Base-by-base conservation (phyloP, 345 rosid species). In the Camelina hispida region DNA sequence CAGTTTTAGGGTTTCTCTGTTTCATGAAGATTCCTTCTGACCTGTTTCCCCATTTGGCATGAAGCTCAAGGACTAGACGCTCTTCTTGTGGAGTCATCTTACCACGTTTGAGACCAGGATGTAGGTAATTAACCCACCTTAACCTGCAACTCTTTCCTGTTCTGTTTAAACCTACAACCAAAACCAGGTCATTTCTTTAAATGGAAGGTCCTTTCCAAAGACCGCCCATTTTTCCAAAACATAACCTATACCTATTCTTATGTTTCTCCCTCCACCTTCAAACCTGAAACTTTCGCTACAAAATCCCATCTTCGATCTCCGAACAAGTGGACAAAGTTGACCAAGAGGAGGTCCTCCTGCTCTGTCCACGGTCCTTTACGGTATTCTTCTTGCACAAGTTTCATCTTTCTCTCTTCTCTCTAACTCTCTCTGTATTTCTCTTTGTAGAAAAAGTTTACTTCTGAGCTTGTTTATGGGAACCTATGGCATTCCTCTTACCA, bases 251-350 rank as follows among this genome's bases (percentile, higher is more conserved):
- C 98, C 96, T 90, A 90, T 62, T 71, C 80, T 77, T 78, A 83
- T 66, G 74, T 84, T 84, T 88, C 98, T 88, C 99, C 99, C 99
- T 82, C 99, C 99, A 90, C 98, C 97, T 90, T 92, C 98, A 95
- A 95, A 95, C 99, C 99, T 95, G 99, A 95, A 80, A 95, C 94
- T 84, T 95, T 88, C 1, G 99, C 98, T 67, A 95, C 85, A 88
- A 87, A 95, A 78, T 95, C 97, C 99, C 99, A 95, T 78, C 97
- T 85, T 57, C 99, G 96, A 81, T 95, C 97, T 48, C 99, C 99
- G 67, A 95, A 89, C 55, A 89, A 76, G 84, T 89, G 90, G 77
- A 95, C 96, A 81, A 87, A 92, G 91, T 87, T 85, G 76, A 83
- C 81, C 80, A 95, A 88, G 32, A 92, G 84, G 22, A 84, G 44